phyloP scores from a whole-genome alignment of 139 green algal species.

The Trebouxia sp. region DNA sequence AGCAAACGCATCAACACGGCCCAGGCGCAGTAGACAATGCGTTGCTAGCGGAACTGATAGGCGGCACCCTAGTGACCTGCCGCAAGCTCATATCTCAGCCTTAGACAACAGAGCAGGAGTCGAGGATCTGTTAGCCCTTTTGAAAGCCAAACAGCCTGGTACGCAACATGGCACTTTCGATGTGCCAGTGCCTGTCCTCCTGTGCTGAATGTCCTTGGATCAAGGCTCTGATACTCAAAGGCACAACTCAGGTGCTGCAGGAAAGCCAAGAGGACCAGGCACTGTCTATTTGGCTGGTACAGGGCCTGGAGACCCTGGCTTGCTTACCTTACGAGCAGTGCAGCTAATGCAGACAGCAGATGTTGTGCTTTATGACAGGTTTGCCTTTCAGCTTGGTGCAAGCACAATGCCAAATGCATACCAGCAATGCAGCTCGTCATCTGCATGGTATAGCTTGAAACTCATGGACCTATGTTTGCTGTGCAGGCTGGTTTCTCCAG shows the following conservation, averaged over 20 bases:
- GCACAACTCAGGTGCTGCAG: too few species aligned
- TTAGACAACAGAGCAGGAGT: conserved; percentile 16
- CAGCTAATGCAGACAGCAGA: conserved; percentile 92
- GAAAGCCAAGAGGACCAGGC: conserved; percentile 35
- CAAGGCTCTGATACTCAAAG: too few species aligned
- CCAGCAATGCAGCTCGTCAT: too few species aligned
- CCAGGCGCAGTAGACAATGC: background rate
- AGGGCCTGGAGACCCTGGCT: conserved; percentile 91
- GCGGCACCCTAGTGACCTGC: background rate
- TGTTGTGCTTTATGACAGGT: conserved; percentile 97
- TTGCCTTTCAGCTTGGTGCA: background rate
- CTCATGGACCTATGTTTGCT: background rate
- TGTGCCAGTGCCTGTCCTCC: too few species aligned
- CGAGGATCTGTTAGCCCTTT: background rate
- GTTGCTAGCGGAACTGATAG: background rate
- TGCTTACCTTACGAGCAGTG: conserved; percentile 90
- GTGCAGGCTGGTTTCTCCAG: conserved; percentile 79
- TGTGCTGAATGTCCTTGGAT: too few species aligned
- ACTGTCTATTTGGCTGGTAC: conserved; percentile 94
- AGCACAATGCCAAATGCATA: too few species aligned
- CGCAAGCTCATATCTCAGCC: background rate
- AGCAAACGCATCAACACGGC: background rate
- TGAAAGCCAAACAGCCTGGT: conserved; percentile 4
- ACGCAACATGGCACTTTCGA: background rate
- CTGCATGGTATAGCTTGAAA: background rate